Base-by-base conservation (phyloP, 345 rosid genomes). In the Lumnitzera littorea region DNA sequence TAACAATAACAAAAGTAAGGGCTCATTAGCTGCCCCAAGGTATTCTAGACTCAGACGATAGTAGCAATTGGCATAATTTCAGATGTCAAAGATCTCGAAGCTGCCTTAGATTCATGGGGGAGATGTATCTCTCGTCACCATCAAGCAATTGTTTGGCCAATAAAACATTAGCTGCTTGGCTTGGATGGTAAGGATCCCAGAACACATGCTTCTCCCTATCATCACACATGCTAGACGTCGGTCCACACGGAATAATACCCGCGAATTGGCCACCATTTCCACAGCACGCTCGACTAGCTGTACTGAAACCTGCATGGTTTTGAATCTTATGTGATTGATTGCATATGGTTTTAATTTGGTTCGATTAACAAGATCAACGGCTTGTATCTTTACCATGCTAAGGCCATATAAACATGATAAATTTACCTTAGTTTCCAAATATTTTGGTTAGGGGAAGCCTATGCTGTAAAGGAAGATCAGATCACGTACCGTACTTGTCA, bases 171-270 rank as follows among this genome's bases (percentile, higher is more conserved):
- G 96, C 86, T 11, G 96, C 96, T 60, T 92, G 96, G 24, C 87
- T 89, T 24, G 94, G 96, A 70, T 89, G 96, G 72, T 89, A 92
- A 51, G 96, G 83, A 69, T 92, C 94, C 96, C 96, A 92, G 48
- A 92, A 89, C 25, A 92, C 96, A 74, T 85, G 88, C 71, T 82
- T 92, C 24, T 77, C 58, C 63, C 96, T 76, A 57, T 92, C 90
- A 11, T 60, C 3, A 68, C 96, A 89, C 78, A 89, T 65, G 57
- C 67, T 87, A 17, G 96, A 92, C 0, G 87, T 81, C 7, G 91
- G 96, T 50, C 98, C 98, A 58, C 98, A 92, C 12, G 98, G 96
- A 51, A 89, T 63, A 74, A 89, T 89, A 67, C 98, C 96, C 1
- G 94, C 96, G n/a, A 82, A 76, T 69, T 89, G 91, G 36, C 98